Evolutionary conservation across 768 basidiomycete genomes (phyloP), one percentile per base, ranked within the genome.

Genomic region (Boletellus sp.): DNA sequence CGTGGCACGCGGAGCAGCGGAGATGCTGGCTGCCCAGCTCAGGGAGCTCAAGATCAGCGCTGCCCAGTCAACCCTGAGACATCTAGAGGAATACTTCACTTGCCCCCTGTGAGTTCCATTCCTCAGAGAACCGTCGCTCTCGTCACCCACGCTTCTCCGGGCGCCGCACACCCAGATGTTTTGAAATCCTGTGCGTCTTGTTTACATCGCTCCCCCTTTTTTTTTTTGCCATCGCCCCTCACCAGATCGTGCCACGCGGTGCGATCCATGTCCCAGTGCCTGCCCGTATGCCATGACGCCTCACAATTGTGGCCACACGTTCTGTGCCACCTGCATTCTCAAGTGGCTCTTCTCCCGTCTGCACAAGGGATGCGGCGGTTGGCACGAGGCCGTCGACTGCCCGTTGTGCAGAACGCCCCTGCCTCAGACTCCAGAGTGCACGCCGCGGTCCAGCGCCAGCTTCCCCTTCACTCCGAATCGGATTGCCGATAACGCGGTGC

Each of bases 331-430:
- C 42, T 85, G 83, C 66, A 81, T 84, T 52, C 64, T 86, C 26
- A 79, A 79, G 59, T 84, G 83, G 80, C 80, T 80, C 67, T 85
- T 85, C 70, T 81, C 83, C 58, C 78, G 79, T 42, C 67, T 85
- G 24, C 84, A 86, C 65, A 71, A 70, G 41, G 72, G 70, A 1
- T 86, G 85, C 60, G 83, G 83, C 24, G 70, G 71, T 28, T 87
- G 85, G 85, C 85, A 85, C 53, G 79, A 83, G 57, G 62, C 76
- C 12, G 80, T 85, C 37, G 79, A 82, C 55, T 86, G 83, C 64
- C 85, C 84, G 32, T 74, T 85, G 50, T 86, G 84, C 65, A 81
- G 82, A 58, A 75, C 74, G 48, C 50, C 72, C 35, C 68, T 85
- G 50, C 73, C 73, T 44, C 70, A 74, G 45, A 79, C 79, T 13